Base-by-base conservation (phyloP, 306 rosid genomes). In the Hippophae gyantsensis region DNA sequence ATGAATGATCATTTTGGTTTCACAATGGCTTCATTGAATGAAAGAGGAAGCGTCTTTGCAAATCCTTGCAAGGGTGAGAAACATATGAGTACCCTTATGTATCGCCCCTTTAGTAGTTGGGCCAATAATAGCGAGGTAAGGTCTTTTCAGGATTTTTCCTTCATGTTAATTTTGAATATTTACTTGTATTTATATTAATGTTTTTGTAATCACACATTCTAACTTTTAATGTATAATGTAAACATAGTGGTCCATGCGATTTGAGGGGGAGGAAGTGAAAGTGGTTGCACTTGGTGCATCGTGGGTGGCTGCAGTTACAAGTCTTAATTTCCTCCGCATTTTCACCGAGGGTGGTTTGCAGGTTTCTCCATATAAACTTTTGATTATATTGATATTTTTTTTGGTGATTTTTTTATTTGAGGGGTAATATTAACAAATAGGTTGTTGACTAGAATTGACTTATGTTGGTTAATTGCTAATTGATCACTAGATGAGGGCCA, bases 1-100 rank as follows among this genome's bases (percentile, higher is more conserved):
- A 88, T 92, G 99, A 92, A 83, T 4, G 96, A 92, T 64, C 94
- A 92, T 80, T 92, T 92, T 79, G 99, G 96, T 75, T 92, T 88
- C 69, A 83, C 99, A 54, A 84, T 92, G 94, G 99, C 99, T 46
- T 85, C 97, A 6, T 69, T 92, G 53, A 86, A 80, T 80, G 99
- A 86, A 63, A 78, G 58, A 53, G 96, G 96, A 27, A 69, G 96
- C 0, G 86, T 88, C 60, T 80, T 88, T 68, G 99, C 97, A 49
- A 92, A 92, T 75, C 85, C 95, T 54, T 88, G 90, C 82, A 92
- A 88, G 85, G 97, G 99, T 50, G 95, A 84, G 73, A 84, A 88
- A 61, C 78, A 70, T 73, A 85, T 88, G 95, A 92, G 97, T 72
- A 88, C 96, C 62, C 85, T 92, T 57, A 88, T 92, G 94, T 88